Evolutionary conservation across 176 grass and related monocot genomes (phyloP).

Genomic region (barley (Hordeum vulgare)): MorexV3_pseudomolecules_assembly NC_058522.1:443555441-443555940

Average conservation of each 20-base stretch:
- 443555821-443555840: too few relatives aligned
- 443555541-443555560: neutral
- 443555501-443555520: neutral
- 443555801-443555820: neutral
- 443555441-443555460: neutral
- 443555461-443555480: neutral
- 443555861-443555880: neutral
- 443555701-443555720: neutral
- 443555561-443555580: neutral
- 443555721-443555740: neutral
- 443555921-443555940: neutral
- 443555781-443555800: neutral
- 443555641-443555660: neutral
- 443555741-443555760: neutral
- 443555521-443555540: neutral
- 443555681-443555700: neutral
- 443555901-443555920: too few relatives aligned
- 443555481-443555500: neutral
- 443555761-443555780: neutral
- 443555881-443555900: neutral
- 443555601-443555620: constrained; percentile 7
- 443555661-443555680: neutral
- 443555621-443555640: neutral
- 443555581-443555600: too few relatives aligned
- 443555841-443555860: too few relatives aligned